phyloP scores from a whole-genome alignment of 768 basidiomycete genomes.

The Pleurotus salmoneostramineus region DNA sequence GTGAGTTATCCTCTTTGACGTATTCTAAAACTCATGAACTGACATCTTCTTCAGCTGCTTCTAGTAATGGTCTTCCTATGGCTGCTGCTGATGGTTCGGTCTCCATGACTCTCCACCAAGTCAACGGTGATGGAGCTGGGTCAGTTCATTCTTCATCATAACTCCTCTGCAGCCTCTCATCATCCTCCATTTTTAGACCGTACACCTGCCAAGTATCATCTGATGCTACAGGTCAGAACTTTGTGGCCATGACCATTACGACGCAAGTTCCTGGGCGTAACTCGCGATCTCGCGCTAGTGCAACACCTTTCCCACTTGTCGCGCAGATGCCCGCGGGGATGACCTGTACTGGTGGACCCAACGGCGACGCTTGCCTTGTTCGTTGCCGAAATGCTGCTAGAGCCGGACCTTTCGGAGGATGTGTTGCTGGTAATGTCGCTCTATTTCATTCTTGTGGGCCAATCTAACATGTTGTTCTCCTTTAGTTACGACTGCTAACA shows the following conservation, averaged over 20 bases:
- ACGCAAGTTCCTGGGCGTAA: slow-evolving; percentile 18
- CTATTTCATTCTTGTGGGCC: too few relatives aligned
- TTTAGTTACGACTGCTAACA: background rate
- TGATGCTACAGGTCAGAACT: slow-evolving; percentile 17
- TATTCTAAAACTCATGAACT: background rate
- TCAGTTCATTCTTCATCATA: slow-evolving; percentile 10
- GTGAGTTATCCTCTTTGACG: background rate
- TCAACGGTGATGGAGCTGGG: slow-evolving; percentile 26
- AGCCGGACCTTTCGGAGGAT: slow-evolving; percentile 28
- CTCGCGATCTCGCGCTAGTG: background rate
- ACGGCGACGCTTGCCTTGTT: slow-evolving; percentile 26
- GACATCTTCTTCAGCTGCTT: slow-evolving; percentile 9
- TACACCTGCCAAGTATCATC: slow-evolving; percentile 2
- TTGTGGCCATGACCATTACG: slow-evolving; percentile 15
- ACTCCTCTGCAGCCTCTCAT: background rate
- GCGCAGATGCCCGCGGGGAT: slow-evolving; percentile 25
- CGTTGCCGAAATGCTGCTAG: slow-evolving; percentile 28
- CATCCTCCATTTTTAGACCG: background rate
- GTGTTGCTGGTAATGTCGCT: slow-evolving; percentile 15
- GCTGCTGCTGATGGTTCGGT: slow-evolving; percentile 17
- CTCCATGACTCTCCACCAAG: slow-evolving; percentile 21
- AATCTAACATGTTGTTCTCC: background rate
- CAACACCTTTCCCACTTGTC: slow-evolving; percentile 2
- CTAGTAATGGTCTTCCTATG: slow-evolving; percentile 18
- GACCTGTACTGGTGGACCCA: slow-evolving; percentile 28